Percentiles rank a stretch among this genome's conserved stretches.
phyloP scores from a whole-genome alignment of 2,329 filamentous ascomycete species.

The Elsinoe australis region DNA sequence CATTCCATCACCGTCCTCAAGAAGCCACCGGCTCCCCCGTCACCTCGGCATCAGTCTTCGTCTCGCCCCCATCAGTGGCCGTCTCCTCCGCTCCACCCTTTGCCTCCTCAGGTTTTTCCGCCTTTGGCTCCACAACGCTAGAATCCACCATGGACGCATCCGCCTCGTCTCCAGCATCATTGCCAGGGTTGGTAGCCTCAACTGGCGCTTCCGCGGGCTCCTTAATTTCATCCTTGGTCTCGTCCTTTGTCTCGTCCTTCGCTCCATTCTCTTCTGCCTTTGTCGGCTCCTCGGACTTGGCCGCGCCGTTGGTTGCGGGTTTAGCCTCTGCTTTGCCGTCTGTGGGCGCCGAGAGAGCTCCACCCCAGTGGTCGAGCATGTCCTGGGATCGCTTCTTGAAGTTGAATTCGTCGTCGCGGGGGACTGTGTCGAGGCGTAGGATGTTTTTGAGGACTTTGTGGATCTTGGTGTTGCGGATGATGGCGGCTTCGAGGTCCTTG shows the following conservation, averaged over 20 bases:
- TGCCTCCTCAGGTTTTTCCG: slow-evolving; percentile 19
- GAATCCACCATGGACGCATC: slow-evolving; percentile 28
- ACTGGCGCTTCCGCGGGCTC: slow-evolving; percentile 15
- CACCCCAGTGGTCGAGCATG: slow-evolving; percentile 84
- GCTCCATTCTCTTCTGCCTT: slow-evolving; percentile 32
- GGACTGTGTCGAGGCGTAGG: slow-evolving; percentile 76
- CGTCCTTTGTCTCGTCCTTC: slow-evolving; percentile 25
- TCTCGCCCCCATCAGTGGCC: slow-evolving; percentile 16
- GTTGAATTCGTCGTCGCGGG: slow-evolving; percentile 76
- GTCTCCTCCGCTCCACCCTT: slow-evolving; percentile 24
- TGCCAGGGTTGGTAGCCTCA: slow-evolving; percentile 25
- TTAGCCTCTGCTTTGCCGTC: slow-evolving; percentile 24
- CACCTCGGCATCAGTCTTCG: slow-evolving; percentile 22
- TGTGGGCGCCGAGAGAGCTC: slow-evolving; percentile 49
- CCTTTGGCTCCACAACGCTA: slow-evolving; percentile 25
- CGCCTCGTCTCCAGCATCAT: slow-evolving; percentile 25
- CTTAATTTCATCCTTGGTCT: slow-evolving; percentile 16
- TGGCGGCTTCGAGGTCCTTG: slow-evolving; percentile 74
- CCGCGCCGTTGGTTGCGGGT: slow-evolving; percentile 22
- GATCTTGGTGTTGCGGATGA: slow-evolving; percentile 90
- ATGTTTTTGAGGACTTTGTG: slow-evolving; percentile 97
- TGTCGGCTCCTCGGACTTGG: slow-evolving; percentile 31
- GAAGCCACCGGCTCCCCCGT: slow-evolving; percentile 18
- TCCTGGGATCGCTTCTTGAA: slow-evolving; percentile 79
- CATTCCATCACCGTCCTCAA: slow-evolving; percentile 19